phyloP scores from a whole-genome alignment of 1,284 basidiomycete species.

The Coniophora puteana region DNA sequence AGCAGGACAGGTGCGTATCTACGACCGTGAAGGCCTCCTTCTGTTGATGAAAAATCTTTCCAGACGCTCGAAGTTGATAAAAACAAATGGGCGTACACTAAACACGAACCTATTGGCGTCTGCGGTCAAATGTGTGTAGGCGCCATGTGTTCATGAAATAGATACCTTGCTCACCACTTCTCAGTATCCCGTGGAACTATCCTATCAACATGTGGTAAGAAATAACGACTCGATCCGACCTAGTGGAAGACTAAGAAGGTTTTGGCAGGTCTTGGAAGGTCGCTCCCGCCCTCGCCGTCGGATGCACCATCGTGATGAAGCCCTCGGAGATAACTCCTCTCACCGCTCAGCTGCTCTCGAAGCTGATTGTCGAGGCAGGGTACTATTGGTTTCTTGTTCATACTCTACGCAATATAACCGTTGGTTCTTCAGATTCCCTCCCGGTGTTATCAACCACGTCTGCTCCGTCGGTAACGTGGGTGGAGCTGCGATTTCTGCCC shows the following conservation, averaged over 20 bases:
- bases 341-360: constrained; percentile 79
- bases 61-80: constrained; percentile 81
- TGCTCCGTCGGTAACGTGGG: constrained; percentile 81
- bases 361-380: constrained; percentile 80
- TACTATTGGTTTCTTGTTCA: constrained; percentile 27
- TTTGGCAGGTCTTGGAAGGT: constrained; percentile 84
- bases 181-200: constrained; percentile 89
- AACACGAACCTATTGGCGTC: constrained; percentile 92
- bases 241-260: constrained; percentile 8
- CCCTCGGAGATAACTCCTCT: constrained; percentile 91
- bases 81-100: constrained; percentile 80
- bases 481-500: constrained; percentile 78
- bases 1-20: constrained; percentile 49
- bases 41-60: not conserved
- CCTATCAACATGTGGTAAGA: constrained; percentile 86
- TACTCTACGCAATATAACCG: constrained; percentile 9
- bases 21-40: not conserved
- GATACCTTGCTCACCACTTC: constrained; percentile 8
- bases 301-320: constrained; percentile 89
- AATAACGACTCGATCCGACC: constrained; percentile 5
- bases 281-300: constrained; percentile 84
- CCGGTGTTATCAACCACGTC: constrained; percentile 90
- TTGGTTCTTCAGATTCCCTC: constrained; percentile 65
- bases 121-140: constrained; percentile 79
- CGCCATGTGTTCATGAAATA: constrained; percentile 9